These are phyloP conservation scores for Iodosphaeria phyllophila DNA, from an alignment of 2,329 filamentous ascomycete species.

Conservation along the genomic window DNA sequence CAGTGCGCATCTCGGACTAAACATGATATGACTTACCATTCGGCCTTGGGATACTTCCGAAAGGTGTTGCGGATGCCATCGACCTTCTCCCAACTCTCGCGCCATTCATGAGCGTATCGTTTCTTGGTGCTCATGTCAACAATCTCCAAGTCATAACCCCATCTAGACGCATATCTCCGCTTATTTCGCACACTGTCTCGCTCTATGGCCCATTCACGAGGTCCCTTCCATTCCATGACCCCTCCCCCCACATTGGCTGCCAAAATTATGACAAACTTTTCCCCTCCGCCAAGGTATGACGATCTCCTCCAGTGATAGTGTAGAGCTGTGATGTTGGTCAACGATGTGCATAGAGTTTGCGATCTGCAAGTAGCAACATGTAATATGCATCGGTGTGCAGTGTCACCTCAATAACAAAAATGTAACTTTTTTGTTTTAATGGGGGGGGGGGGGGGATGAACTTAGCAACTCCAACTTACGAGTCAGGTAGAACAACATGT, in stretches of 20 bases:
- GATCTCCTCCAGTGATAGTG: slow-evolving; percentile 51
- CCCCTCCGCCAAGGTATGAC: slow-evolving; percentile 59
- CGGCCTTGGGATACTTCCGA: slow-evolving; percentile 84
- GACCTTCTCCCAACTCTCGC: slow-evolving; percentile 98
- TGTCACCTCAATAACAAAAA: slow-evolving; percentile 1
- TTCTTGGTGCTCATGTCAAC: slow-evolving; percentile 99
- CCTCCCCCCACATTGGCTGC: slow-evolving; percentile 89
- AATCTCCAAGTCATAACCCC: slow-evolving; percentile 92
- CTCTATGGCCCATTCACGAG: slow-evolving; percentile 95
- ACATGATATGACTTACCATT: slow-evolving; percentile 62
- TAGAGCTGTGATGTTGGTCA: slow-evolving; percentile 22
- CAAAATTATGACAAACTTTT: slow-evolving; percentile 83
- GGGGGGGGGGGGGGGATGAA: too few species aligned
- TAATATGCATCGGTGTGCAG: too few species aligned
- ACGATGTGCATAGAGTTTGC: slow-evolving; percentile 1
- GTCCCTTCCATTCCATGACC: slow-evolving; percentile 98
- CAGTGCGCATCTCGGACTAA: background rate
- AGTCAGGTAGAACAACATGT: slow-evolving; percentile 51
- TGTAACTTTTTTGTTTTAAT: too few species aligned
- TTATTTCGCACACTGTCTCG: slow-evolving; percentile 93
- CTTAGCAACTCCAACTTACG: slow-evolving; percentile 35
- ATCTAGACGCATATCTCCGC: slow-evolving; percentile 64
- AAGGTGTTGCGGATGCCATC: slow-evolving; percentile 79
- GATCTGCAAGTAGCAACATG: too few species aligned
- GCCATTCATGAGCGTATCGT: slow-evolving; percentile 95